Conservation (phyloP, 805 yeast species). For the Ogataea thermomethanolica region DNA sequence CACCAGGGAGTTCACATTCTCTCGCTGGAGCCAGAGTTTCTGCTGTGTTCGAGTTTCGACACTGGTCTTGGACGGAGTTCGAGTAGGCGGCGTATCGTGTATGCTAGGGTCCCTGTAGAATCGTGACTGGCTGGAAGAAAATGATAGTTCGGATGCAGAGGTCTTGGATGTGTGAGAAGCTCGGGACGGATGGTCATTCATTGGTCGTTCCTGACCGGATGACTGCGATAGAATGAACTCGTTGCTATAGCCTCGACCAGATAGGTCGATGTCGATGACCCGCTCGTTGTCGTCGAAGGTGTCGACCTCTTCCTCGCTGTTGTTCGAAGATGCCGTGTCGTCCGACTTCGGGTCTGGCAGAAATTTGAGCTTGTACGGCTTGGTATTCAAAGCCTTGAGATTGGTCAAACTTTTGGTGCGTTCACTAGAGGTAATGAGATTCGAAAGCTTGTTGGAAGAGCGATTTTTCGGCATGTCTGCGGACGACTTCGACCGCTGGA, state of each 20-base stretch:
- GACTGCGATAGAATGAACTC: conserved; percentile 43
- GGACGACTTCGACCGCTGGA: conserved; percentile 26
- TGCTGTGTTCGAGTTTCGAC: conserved; percentile 77
- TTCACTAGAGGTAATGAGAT: conserved; percentile 3
- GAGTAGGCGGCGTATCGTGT: conserved; percentile 4
- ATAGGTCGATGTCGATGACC: conserved; percentile 4
- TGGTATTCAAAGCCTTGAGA: conserved; percentile 23
- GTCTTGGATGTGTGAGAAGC: not conserved
- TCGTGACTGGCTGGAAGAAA: not conserved
- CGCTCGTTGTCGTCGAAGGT: conserved; percentile 37
- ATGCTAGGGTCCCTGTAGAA: conserved; percentile 2
- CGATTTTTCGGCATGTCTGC: conserved; percentile 24
- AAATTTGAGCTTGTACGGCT: conserved; percentile 18
- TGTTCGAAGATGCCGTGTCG: conserved; percentile 23
- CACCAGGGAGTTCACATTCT: conserved; percentile 53
- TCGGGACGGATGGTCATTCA: conserved; percentile 6
- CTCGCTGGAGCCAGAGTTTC: conserved; percentile 78
- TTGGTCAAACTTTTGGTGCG: conserved; percentile 29
- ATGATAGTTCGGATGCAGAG: not conserved
- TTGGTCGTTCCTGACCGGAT: conserved; percentile 45
- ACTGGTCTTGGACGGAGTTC: conserved; percentile 2
- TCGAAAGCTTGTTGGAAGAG: conserved; percentile 17
- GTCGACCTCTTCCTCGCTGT: conserved; percentile 40
- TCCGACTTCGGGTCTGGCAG: conserved; percentile 26
- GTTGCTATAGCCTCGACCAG: conserved; percentile 9